These are phyloP conservation scores for Chlamydomonas incerta DNA, from an alignment of 139 green algal species.

Conservation along the genomic window DNA sequence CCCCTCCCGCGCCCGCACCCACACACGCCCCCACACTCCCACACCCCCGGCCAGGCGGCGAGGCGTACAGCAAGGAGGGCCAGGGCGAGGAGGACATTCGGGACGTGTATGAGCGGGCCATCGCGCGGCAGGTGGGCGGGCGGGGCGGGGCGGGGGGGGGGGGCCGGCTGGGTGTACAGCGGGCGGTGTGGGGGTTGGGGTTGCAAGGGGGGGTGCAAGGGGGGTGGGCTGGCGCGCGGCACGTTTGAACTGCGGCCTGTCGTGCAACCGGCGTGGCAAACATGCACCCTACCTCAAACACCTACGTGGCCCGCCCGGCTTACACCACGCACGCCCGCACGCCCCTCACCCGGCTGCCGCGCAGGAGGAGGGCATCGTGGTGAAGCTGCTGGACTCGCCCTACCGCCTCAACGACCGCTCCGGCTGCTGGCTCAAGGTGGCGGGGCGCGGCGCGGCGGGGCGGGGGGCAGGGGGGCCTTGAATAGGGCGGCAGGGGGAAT, in stretches of 20 bases:
- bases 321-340: too few relatives aligned
- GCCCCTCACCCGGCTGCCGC: too few relatives aligned
- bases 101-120: constrained; percentile 53
- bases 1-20: background rate
- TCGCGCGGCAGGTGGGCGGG: constrained; percentile 43
- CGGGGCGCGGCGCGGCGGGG: constrained; percentile 42
- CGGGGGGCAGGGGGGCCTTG: background rate
- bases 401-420: constrained; percentile 83
- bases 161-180: too few relatives aligned
- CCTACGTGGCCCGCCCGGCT: too few relatives aligned
- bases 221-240: too few relatives aligned
- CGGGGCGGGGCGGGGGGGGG: background rate
- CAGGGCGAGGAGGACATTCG: constrained; percentile 58
- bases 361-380: constrained; percentile 88
- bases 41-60: background rate
- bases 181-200: background rate
- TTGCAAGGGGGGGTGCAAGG: background rate
- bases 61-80: constrained; percentile 35
- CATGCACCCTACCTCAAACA: too few relatives aligned
- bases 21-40: background rate
- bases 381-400: constrained; percentile 79
- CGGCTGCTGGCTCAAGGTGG: constrained; percentile 74
- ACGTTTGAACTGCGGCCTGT: too few relatives aligned
- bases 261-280: too few relatives aligned
- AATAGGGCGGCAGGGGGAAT: too few relatives aligned